Conservation (phyloP, 2,329 filamentous ascomycete genomes). For the Microdochium trichocladiopsis region DNA sequence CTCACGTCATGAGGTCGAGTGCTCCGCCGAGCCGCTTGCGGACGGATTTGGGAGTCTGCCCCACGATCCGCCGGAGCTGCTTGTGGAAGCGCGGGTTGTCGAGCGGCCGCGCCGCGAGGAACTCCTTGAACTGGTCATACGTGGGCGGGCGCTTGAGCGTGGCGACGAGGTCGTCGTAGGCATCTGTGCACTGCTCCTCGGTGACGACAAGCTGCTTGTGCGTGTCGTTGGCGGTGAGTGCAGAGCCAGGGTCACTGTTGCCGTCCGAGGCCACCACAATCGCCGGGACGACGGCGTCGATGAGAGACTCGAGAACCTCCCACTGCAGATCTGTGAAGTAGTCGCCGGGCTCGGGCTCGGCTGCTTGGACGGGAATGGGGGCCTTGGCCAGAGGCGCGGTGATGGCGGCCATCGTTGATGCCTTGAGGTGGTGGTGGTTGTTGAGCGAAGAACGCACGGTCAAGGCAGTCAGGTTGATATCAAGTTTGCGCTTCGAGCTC, state of each 20-base stretch:
- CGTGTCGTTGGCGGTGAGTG: slow-evolving; percentile 17
- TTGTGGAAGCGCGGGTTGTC: slow-evolving; percentile 45
- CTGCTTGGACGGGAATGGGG: slow-evolving; percentile 14
- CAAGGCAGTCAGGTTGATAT: too few relatives aligned
- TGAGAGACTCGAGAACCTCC: slow-evolving; percentile 43
- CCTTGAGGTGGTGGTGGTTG: too few relatives aligned
- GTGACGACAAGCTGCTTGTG: slow-evolving; percentile 36
- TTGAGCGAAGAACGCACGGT: too few relatives aligned
- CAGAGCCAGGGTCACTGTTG: slow-evolving; percentile 14
- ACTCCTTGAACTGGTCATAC: slow-evolving; percentile 38
- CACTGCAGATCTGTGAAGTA: slow-evolving; percentile 36
- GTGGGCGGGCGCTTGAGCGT: slow-evolving; percentile 29
- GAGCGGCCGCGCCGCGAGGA: slow-evolving; percentile 44
- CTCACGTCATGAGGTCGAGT: slow-evolving; percentile 36
- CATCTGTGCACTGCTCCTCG: slow-evolving; percentile 39
- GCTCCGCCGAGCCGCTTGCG: slow-evolving; percentile 29
- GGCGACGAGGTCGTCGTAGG: slow-evolving; percentile 29
- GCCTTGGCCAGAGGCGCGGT: not conserved
- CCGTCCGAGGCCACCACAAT: slow-evolving; percentile 38
- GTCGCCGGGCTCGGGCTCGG: slow-evolving; percentile 8
- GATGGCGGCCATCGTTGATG: not conserved
- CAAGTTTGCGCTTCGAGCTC: too few relatives aligned
- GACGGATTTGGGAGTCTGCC: slow-evolving; percentile 20
- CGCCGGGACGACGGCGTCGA: slow-evolving; percentile 55
- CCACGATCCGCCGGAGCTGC: slow-evolving; percentile 35